Evolutionary conservation across 192 early-diverging fungal genomes (phyloP), one percentile per base, ranked within the genome.

Genomic region (Gorgonomyces haynaldii): DNA sequence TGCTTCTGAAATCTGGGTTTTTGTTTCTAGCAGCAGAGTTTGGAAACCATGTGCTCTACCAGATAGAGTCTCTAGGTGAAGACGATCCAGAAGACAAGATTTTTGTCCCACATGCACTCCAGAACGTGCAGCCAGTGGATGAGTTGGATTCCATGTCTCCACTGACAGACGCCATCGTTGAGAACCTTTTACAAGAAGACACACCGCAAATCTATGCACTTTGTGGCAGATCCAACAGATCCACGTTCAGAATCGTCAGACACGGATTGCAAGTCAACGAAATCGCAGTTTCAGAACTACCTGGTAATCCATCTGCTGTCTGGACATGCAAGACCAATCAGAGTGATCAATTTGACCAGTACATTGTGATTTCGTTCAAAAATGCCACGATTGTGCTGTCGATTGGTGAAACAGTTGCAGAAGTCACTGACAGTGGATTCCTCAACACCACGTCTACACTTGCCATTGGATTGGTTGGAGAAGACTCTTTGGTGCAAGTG

Each of bases 241-340:
- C 85, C 6, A 67, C 86, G 25, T 89, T 99, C 57, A 66, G 85
- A 37, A 89, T 93, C 48, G 65, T 95, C 52, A 69, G 90, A 16
- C 91, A 95, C 62, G 96, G 94, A 6, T 62, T 94, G 26, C 90
- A 97, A 48, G 86, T 85, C 0, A 67, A 79, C 2, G 96, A 99
- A 58, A 78, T 97, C 57, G 94, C 89, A 1, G 86, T 86, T 8
- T 78, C 84, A 12, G 91, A 90, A 50, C 66, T 99, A 15, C 96
- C 96, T 0, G 94, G 86, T 4, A 85, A 87, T 42, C 89, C 96
- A 2, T 86, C 73, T 52, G 87, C 86, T 20, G 85, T 99, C 8
- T 99, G 93, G 93, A 71, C 82, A 1, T 78, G 6, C 67, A 75
- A 58, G 58, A 31, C 44, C 17, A 49, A 37, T 28, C 35, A 48